A percentile compares a stretch with the other conserved stretches of the same genome.
Conservation (phyloP, 495 filamentous ascomycete genomes). For the Cenococcum geophilum region DNA sequence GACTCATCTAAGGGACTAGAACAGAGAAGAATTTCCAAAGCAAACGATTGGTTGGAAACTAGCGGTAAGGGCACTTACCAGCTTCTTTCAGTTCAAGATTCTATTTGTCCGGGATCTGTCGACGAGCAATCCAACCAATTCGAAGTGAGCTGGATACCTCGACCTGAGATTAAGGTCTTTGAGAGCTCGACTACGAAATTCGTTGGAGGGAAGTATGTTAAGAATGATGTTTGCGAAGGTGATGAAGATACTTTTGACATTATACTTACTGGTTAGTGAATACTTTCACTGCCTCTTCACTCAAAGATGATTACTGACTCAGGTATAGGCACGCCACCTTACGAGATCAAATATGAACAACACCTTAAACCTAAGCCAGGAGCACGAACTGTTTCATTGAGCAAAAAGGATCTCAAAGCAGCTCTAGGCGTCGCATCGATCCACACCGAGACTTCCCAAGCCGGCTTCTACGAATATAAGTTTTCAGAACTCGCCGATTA, state of each 20-base stretch:
- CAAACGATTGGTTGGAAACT: slow-evolving; percentile 67
- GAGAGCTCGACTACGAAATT: slow-evolving; percentile 50
- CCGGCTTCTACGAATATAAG: slow-evolving; percentile 78
- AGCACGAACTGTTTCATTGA: slow-evolving; percentile 46
- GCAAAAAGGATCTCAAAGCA: slow-evolving; percentile 61
- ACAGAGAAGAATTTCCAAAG: slow-evolving; percentile 43
- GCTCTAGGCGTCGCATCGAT: slow-evolving; percentile 66
- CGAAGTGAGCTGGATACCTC: slow-evolving; percentile 72
- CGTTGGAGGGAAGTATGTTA: slow-evolving; percentile 49
- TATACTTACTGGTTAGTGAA: slow-evolving; percentile 58
- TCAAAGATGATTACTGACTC: slow-evolving; percentile 5
- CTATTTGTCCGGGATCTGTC: slow-evolving; percentile 70
- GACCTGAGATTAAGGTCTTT: slow-evolving; percentile 64
- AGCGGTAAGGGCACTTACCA: slow-evolving; percentile 65
- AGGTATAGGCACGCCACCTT: slow-evolving; percentile 64
- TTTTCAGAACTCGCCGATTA: slow-evolving; percentile 74
- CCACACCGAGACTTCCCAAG: slow-evolving; percentile 72
- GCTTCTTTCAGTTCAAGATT: slow-evolving; percentile 68
- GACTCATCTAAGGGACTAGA: slow-evolving; percentile 11
- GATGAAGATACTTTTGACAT: slow-evolving; percentile 85
- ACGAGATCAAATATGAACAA: slow-evolving; percentile 73
- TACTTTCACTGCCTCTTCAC: neutral
- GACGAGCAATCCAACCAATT: slow-evolving; percentile 67
- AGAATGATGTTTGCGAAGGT: slow-evolving; percentile 85
- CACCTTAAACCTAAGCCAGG: slow-evolving; percentile 59